Base-by-base conservation (phyloP, 164 flowering plant genomes). In the Stephania cephalantha region DNA sequence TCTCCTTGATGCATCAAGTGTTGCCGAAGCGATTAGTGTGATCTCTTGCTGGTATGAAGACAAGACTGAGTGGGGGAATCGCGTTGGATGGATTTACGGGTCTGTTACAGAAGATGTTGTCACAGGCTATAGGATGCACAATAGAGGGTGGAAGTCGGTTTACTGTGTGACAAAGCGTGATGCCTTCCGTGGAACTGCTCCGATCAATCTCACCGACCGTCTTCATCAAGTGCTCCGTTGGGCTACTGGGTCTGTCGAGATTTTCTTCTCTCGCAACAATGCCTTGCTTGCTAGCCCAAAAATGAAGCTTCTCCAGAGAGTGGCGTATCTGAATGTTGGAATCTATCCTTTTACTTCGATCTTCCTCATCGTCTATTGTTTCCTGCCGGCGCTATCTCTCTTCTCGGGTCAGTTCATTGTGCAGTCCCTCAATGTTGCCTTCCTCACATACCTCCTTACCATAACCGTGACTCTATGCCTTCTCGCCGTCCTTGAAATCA, bases 191-290 rank as follows among this genome's bases (percentile, higher is more conserved):
- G 97, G 97, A 3, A 85, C 97, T 42, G 97, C 97, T 9, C 97
- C 97, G 0, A 92, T 92, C 77, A 92, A 92, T 71, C 89, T 92
- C 30, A 89, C 97, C 0, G 97, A 92, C 65, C 68, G 97, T 68
- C 93, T 92, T 11, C 95, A 92, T 74, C 95, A 92, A 78, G 97
- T 92, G n/a, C 91, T 92, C n/a, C 82, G 97, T 2, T 92, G 97
- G 97, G 97, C 97, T 8, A 89, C 93, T 7, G 97, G 94, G 12
- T 91, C 97, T 0, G 97, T 92, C 10, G 97, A 92, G 79, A 91
- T 93, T 9, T 91, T 91, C 82, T 89, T 93, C 81, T 90, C 95
- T 8, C 84, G 96, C 11, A 90, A 93, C 87, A 90, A 90, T 78
- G 92, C 98, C 15, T n/a, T 90, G 13, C 70, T 91, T 6, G 93